Evolutionary conservation across 2,329 filamentous ascomycete genomes (phyloP), one percentile per base, ranked within the genome.

Genomic region (Blumeria hordei): DNA sequence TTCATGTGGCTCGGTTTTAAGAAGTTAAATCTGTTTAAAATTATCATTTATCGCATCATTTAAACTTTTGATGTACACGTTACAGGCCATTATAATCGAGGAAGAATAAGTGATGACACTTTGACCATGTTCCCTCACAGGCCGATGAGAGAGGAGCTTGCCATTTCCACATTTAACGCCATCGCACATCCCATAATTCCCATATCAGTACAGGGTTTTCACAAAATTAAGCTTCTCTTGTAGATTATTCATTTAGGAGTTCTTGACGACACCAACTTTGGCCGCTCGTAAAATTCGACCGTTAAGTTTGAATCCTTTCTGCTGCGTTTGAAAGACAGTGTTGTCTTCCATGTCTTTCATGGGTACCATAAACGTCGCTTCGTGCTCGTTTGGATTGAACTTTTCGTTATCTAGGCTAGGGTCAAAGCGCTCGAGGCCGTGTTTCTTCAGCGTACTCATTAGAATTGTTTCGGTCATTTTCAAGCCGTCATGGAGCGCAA

Each of bases 251-350:
- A 4, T 4, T 28, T 28, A 28, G 3, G 52, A 54, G 72, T 92
- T 94, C 77, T 92, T 94, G 60, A 94, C 88, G 56, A 95, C 88
- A 66, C 90, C 88, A 60, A 96, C 90, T 77, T 96, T 94, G 66
- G 90, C 87, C 59, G 90, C 87, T 68, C 92, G 80, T 64, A 98
- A 70, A 56, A 94, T 76, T 58, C 92, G 76, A 57, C 90, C 88
- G 67, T 98, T 96, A 60, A 96, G 78, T 70, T 80, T 80, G 74
- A 94, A 98, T 55, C 92, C 92, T 75, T 94, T 96, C 70, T 86
- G 85, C 75, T 96, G 90, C 53, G 87, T 87, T 67, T 83, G 80
- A 72, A 96, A 92, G 65, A 95, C 85, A 55, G 80, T 84, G 62
- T 86, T 87, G 65, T 96, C 80, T 69, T 94, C 84, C 75, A 94